These are phyloP conservation scores for Litchi chinensis DNA, from an alignment of 345 rosid genomes.

Conservation along the genomic window DNA sequence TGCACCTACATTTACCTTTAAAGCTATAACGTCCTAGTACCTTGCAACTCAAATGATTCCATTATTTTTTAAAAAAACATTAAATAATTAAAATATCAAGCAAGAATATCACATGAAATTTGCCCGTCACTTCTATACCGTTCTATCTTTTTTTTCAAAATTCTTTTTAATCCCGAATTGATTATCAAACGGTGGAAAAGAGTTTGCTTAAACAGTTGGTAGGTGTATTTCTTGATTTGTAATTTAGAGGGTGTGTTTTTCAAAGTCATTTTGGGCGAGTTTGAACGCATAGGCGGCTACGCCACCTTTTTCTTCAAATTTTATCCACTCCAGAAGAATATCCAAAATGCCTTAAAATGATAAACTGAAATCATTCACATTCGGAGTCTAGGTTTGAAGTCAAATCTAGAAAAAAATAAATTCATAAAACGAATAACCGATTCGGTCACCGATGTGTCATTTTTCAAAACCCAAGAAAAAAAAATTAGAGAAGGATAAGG, in stretches of 20 bases:
- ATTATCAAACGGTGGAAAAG: background rate
- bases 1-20: background rate
- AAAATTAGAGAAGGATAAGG: too few relatives aligned
- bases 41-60: background rate
- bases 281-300: background rate
- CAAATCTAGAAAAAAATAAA: too few relatives aligned
- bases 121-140: too few relatives aligned
- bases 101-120: too few relatives aligned
- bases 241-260: constrained; percentile 1
- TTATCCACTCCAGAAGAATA: background rate
- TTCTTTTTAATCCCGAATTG: background rate
- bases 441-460: too few relatives aligned
- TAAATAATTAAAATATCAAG: too few relatives aligned
- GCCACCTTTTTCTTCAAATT: background rate
- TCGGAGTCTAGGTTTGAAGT: too few relatives aligned
- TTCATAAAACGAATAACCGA: too few relatives aligned
- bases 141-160: background rate
- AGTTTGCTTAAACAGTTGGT: background rate
- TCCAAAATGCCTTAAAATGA: background rate
- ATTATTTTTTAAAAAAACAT: background rate
- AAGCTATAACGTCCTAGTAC: background rate
- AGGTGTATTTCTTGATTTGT: background rate
- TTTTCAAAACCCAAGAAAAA: too few relatives aligned
- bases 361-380: too few relatives aligned
- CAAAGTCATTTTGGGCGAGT: background rate